Conservation (phyloP, 2,329 filamentous ascomycete species). For the Arthrocladium fulminans region DNA sequence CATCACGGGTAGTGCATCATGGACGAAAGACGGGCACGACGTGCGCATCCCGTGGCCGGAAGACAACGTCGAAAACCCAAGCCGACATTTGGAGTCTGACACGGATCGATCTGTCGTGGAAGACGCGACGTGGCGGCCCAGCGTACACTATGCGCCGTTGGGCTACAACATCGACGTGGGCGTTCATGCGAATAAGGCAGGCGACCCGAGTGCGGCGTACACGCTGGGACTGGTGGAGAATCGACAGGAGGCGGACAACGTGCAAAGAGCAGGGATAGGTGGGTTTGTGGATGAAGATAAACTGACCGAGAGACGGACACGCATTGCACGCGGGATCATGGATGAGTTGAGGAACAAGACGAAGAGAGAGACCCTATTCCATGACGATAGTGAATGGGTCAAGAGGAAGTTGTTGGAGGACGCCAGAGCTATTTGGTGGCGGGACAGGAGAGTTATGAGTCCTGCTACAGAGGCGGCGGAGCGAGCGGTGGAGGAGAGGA, state of each 20-base stretch:
- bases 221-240: not conserved
- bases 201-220: not conserved
- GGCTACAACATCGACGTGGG: not conserved
- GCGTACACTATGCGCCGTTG: constrained; percentile 6
- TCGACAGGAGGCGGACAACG: not conserved
- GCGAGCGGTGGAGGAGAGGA: constrained; percentile 7
- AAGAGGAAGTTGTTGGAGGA: constrained; percentile 22
- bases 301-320: not conserved
- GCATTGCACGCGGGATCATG: constrained; percentile 1
- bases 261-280: not conserved
- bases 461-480: constrained; percentile 10
- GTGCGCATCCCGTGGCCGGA: constrained; percentile 69
- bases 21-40: constrained; percentile 39
- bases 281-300: not conserved
- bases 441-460: constrained; percentile 12
- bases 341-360: not conserved
- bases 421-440: constrained; percentile 18
- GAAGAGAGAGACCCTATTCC: constrained; percentile 4
- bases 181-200: not conserved
- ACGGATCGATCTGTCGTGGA: constrained; percentile 71
- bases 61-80: constrained; percentile 37
- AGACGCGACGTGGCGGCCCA: constrained; percentile 28
- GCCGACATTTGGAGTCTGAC: constrained; percentile 54
- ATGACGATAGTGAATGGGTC: constrained; percentile 18
- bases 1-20: constrained; percentile 49